These are phyloP conservation scores for Microbotryum violaceum DNA, from an alignment of 1,284 basidiomycete species.

Conservation along the genomic window DNA sequence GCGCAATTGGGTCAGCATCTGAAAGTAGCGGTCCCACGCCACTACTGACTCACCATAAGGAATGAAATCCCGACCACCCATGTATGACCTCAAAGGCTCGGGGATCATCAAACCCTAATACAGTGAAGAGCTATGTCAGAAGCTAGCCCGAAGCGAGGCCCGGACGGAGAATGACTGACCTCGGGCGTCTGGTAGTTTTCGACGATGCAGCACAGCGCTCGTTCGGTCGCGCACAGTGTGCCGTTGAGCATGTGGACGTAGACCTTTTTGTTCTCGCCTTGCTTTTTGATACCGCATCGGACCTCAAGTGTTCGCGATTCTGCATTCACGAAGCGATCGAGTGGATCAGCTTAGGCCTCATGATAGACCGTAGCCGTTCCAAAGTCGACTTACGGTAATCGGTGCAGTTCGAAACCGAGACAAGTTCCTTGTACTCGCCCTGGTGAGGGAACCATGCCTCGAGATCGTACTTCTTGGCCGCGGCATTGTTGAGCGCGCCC, in stretches of 20 bases:
- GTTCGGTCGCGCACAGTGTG: conserved; percentile 92
- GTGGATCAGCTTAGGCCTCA: conserved; percentile 71
- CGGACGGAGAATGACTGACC: conserved; percentile 47
- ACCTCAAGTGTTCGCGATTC: conserved; percentile 85
- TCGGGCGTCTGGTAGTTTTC: conserved; percentile 97
- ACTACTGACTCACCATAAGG: conserved; percentile 55
- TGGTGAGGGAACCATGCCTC: conserved; percentile 99
- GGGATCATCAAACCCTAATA: conserved; percentile 77
- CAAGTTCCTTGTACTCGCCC: conserved; percentile 80
- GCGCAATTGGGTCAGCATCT: no score
- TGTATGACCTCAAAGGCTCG: conserved; percentile 80
- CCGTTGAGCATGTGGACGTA: conserved; percentile 98
- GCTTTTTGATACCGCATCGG: conserved; percentile 76
- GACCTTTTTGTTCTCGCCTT: conserved; percentile 75
- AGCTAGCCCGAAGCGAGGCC: not conserved
- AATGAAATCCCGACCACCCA: conserved; percentile 90
- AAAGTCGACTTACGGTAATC: conserved; percentile 41
- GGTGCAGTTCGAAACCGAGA: conserved; percentile 45
- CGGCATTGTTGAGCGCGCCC: conserved; percentile 91
- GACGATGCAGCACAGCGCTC: conserved; percentile 92
- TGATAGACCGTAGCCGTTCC: conserved; percentile 49
- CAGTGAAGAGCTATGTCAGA: conserved; percentile 1
- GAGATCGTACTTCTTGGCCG: conserved; percentile 92
- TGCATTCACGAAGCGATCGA: conserved; percentile 38
- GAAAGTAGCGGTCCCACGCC: not conserved